Evolutionary conservation across 805 yeast genomes (phyloP).

Genomic region (Barnettozyma sucrosica): DNA sequence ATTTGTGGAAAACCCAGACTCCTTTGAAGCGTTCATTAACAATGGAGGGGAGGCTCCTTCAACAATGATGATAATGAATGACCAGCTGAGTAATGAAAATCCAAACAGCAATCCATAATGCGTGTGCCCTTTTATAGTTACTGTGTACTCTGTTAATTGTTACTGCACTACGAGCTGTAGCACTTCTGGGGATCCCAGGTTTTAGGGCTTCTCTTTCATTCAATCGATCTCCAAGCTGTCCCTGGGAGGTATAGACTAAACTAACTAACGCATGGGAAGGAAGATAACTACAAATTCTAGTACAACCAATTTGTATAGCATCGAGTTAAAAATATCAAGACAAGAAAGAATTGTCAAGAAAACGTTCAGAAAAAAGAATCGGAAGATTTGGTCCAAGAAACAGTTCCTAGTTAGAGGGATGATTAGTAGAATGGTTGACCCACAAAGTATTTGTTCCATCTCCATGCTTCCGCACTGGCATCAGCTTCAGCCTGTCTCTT

Average conservation of each 20-base stretch:
- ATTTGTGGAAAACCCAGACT: constrained; percentile 3
- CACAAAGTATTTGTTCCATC: constrained; percentile 14
- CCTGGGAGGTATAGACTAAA: too few relatives aligned
- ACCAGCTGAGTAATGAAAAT: neutral
- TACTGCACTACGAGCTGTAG: too few relatives aligned
- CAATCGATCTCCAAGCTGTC: too few relatives aligned
- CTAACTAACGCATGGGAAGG: too few relatives aligned
- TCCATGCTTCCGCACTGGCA: constrained; percentile 17
- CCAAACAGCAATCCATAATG: neutral
- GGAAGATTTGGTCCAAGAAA: neutral
- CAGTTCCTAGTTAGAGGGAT: neutral
- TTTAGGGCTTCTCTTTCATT: too few relatives aligned
- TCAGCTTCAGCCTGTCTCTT: constrained; percentile 9
- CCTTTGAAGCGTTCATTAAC: constrained; percentile 6
- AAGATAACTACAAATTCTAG: too few relatives aligned
- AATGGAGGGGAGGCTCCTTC: neutral
- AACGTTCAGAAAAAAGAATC: too few relatives aligned
- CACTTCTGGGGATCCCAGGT: too few relatives aligned
- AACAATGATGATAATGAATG: neutral
- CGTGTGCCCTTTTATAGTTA: too few relatives aligned
- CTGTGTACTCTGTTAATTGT: too few relatives aligned
- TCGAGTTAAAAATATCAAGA: neutral
- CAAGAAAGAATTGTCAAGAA: neutral
- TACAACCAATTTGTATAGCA: too few relatives aligned
- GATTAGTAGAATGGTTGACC: constrained; percentile 16